Percentiles rank a stretch among this genome's conserved stretches.
Evolutionary conservation across 1,284 basidiomycete species (phyloP).

Genomic region (Rugosomyces carneus): DNA sequence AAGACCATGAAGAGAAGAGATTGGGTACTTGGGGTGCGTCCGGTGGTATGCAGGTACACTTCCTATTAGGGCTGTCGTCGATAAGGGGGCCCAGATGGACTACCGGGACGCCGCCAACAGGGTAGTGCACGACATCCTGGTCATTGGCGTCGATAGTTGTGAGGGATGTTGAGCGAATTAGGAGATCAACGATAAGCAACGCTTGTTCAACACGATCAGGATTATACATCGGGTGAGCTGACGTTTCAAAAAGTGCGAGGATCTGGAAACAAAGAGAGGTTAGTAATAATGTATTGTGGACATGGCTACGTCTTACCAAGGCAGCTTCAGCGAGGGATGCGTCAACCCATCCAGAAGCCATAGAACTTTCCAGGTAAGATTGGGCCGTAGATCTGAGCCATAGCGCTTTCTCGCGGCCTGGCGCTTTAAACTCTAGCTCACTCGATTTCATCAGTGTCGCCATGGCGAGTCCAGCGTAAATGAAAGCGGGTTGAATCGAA

Average conservation of each 20-base stretch:
- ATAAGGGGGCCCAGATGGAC: conserved; percentile 27
- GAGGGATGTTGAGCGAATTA: conserved; percentile 56
- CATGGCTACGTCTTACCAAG: conserved; percentile 49
- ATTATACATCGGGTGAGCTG: conserved; percentile 56
- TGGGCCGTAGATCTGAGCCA: conserved; percentile 61
- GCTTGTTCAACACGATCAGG: conserved; percentile 48
- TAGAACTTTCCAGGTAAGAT: conserved; percentile 61
- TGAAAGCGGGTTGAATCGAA: conserved; percentile 65
- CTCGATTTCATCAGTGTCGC: conserved; percentile 67
- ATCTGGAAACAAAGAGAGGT: conserved; percentile 34
- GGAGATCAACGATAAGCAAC: conserved; percentile 55
- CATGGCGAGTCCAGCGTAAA: conserved; percentile 60
- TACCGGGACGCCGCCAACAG: conserved; percentile 35
- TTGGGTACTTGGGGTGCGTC: conserved; percentile 34
- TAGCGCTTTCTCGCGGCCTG: conserved; percentile 49
- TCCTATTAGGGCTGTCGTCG: conserved; percentile 23
- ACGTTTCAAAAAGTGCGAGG: conserved; percentile 65
- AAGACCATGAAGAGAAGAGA: conserved; percentile 39
- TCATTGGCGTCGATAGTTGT: conserved; percentile 38
- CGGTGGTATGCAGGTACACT: conserved; percentile 47
- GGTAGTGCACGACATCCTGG: conserved; percentile 41
- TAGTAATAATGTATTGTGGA: conserved; percentile 11
- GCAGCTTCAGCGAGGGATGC: conserved; percentile 66
- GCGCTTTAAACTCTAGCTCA: conserved; percentile 42
- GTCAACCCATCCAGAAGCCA: conserved; percentile 65